phyloP scores from a whole-genome alignment of 2,329 filamentous ascomycete species.

The Dactylellina parvicollis region DNA sequence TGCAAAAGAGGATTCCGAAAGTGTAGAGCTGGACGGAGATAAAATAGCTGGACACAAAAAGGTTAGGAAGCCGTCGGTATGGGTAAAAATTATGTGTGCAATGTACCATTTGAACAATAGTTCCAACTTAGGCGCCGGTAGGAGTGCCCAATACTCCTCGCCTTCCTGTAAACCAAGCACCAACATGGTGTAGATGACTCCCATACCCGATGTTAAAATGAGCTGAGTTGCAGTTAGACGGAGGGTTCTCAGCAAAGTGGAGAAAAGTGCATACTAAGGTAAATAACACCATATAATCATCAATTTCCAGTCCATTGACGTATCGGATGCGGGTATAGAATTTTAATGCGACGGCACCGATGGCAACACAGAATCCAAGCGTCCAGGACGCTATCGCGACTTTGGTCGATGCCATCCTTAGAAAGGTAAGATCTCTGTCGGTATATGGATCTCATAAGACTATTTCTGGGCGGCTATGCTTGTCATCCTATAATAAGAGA shows the following conservation, averaged over 20 bases:
- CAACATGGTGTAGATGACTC: slow-evolving; percentile 43
- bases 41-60: slow-evolving; percentile 21
- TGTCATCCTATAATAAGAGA: too few species aligned
- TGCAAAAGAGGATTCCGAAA: slow-evolving; percentile 42
- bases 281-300: slow-evolving; percentile 37
- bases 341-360: slow-evolving; percentile 19
- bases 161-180: slow-evolving; percentile 35
- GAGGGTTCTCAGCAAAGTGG: not conserved
- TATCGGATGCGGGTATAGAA: slow-evolving; percentile 44
- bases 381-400: slow-evolving; percentile 41
- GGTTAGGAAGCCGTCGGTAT: not conserved
- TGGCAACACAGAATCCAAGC: slow-evolving; percentile 13
- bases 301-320: slow-evolving; percentile 32
- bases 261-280: slow-evolving; percentile 5
- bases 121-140: slow-evolving; percentile 15
- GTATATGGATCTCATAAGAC: too few species aligned
- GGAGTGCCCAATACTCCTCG: slow-evolving; percentile 14
- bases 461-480: too few species aligned
- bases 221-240: slow-evolving; percentile 4
- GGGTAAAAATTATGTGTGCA: not conserved
- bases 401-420: slow-evolving; percentile 28
- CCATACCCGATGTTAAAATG: slow-evolving; percentile 37
- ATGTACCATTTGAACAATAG: slow-evolving; percentile 43
- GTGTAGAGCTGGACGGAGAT: slow-evolving; percentile 44
- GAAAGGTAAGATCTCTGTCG: not conserved